Evolutionary conservation across 129 eudicot species (phyloP), one percentile per base, ranked within the genome.

Genomic region (Silybum marianum): DNA sequence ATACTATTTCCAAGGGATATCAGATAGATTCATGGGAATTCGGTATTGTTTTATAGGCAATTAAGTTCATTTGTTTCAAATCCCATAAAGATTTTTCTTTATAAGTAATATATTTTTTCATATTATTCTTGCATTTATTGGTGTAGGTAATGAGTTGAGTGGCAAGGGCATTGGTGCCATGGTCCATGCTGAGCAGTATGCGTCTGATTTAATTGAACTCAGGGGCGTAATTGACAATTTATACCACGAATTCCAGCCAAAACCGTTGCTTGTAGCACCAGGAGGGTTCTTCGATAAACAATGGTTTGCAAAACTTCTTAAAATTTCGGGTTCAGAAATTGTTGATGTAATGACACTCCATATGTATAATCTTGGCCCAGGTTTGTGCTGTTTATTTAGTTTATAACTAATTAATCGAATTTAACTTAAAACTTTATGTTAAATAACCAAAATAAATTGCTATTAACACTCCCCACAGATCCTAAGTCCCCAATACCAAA

Each of bases 1-100:
- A 88, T 82, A 96, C 98, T 1, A 69, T 90, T 68, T 88, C 97
- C 63, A 93, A 90, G 86, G 98, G 99, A 1, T 93, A 96, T 90
- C 80, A 84, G n/a, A 90, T 96, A 60, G 88, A 89, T 81, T 95
- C 99, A 69, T 95, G 98, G 97, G 99, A 95, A 93, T 88, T 91
- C 24, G 99, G 98, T 95, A 94, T 14, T 74, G 62, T 72, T 14
- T 80, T 51, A 14, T 63, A 14, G 71, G 71, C 74, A 67, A 13
- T 51, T 51, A 28, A 28, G 62, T 76, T 74, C 58, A 40, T 46
- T 75, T 32, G 13, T 69, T 18, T 82, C 63, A 65, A 78, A 63
- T 71, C 39, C 32, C 32, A 39, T 16, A 34, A 60, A 77, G 18
- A 48, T 79, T 73, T 42, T 75, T 7, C 23, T 19, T 19, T 80